Evolutionary conservation across 73 alveolate species (phyloP).

Genomic region (Uronychia setigera): DNA sequence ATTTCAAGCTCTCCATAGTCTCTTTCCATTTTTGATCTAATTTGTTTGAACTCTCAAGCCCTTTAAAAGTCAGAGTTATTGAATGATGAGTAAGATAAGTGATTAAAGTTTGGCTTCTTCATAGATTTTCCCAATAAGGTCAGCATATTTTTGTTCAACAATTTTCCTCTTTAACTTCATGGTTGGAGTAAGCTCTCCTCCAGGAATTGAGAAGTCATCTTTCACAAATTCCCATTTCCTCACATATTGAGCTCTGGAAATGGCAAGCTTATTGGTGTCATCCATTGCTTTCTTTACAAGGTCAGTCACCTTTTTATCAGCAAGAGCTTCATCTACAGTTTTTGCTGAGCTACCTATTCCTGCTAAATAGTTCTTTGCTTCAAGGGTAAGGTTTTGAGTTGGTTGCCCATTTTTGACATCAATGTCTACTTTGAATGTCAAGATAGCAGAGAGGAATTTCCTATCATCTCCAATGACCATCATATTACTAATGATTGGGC

Average conservation of each 20-base stretch:
- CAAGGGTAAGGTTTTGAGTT: slow-evolving; percentile 75
- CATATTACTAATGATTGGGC: slow-evolving; percentile 78
- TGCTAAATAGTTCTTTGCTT: slow-evolving; percentile 49
- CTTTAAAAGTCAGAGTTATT: no score
- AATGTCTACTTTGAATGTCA: slow-evolving; percentile 66
- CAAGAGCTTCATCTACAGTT: slow-evolving; percentile 74
- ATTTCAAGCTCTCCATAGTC: no score
- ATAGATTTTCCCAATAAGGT: slow-evolving; percentile 73
- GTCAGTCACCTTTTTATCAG: slow-evolving; percentile 34
- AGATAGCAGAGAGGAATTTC: slow-evolving; percentile 66
- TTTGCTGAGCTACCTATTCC: slow-evolving; percentile 33
- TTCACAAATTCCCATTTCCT: slow-evolving; percentile 74
- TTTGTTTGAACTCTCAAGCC: no score
- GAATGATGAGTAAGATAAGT: no score
- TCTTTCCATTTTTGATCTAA: no score
- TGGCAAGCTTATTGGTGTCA: slow-evolving; percentile 68
- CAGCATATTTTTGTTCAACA: slow-evolving; percentile 66
- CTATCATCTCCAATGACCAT: slow-evolving; percentile 86
- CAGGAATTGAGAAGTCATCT: slow-evolving; percentile 79
- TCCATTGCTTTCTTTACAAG: slow-evolving; percentile 70
- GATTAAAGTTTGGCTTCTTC: slow-evolving; percentile 33
- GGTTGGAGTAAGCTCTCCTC: slow-evolving; percentile 94
- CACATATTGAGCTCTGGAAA: slow-evolving; percentile 79
- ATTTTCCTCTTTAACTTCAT: slow-evolving; percentile 84
- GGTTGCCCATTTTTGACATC: slow-evolving; percentile 69